Conservation (phyloP, 148 eudicot species). For the Vaccinium corymbosum region DNA sequence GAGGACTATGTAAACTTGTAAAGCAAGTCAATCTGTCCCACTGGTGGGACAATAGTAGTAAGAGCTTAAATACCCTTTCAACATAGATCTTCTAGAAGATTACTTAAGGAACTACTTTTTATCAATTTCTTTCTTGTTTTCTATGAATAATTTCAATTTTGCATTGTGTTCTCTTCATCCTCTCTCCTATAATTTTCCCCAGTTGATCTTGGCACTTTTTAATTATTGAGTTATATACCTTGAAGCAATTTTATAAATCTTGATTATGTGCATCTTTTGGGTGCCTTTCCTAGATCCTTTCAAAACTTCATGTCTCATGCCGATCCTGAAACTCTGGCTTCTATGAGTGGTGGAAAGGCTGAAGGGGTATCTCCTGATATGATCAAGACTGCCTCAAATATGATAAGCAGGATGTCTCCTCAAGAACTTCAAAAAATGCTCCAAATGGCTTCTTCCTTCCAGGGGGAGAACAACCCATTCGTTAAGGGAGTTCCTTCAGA, state of each 20-base stretch:
- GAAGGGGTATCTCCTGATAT: slow-evolving; percentile 74
- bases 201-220: neutral
- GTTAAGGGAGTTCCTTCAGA: slow-evolving; percentile 32
- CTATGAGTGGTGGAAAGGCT: slow-evolving; percentile 49
- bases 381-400: slow-evolving; percentile 78
- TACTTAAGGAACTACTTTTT: neutral
- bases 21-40: neutral
- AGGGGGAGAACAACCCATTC: slow-evolving; percentile 49
- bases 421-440: slow-evolving; percentile 92
- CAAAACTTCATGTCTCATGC: slow-evolving; percentile 68
- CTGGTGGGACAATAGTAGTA: neutral
- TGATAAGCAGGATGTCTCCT: slow-evolving; percentile 86
- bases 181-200: neutral
- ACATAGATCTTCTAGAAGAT: neutral
- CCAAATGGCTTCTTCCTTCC: slow-evolving; percentile 82
- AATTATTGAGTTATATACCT: neutral
- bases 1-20: neutral
- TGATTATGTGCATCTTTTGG: neutral
- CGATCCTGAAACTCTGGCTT: slow-evolving; percentile 79
- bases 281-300: slow-evolving; percentile 55
- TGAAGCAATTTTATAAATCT: neutral
- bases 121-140: slow-evolving; percentile 1
- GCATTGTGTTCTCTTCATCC: neutral
- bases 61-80: neutral
- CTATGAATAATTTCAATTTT: slow-evolving; percentile 3